These are phyloP conservation scores for Xylaria curta DNA, from an alignment of 495 filamentous ascomycete species.

Conservation along the genomic window DNA sequence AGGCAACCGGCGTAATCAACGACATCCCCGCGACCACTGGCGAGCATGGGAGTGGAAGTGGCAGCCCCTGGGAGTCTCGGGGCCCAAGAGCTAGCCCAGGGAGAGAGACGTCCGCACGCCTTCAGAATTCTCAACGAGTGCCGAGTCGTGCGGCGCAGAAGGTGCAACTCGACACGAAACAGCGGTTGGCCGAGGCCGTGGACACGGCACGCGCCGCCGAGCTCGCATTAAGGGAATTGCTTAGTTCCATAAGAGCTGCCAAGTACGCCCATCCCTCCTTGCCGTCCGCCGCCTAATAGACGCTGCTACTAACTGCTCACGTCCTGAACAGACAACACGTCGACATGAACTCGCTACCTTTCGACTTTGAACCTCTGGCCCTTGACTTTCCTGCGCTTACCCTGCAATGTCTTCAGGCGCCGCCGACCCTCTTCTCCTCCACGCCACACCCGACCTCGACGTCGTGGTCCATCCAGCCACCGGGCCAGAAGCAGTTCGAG, in stretches of 20 bases:
- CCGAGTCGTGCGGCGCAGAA: slow-evolving; percentile 56
- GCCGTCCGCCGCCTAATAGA: background rate
- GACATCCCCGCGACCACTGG: slow-evolving; percentile 61
- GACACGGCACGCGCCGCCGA: slow-evolving; percentile 83
- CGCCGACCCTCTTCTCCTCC: slow-evolving; percentile 74
- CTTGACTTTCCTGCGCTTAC: slow-evolving; percentile 83
- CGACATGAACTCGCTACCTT: slow-evolving; percentile 60
- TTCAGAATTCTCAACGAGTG: slow-evolving; percentile 41
- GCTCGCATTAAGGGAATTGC: slow-evolving; percentile 78
- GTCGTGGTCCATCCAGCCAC: slow-evolving; percentile 78
- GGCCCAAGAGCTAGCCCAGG: slow-evolving; percentile 20
- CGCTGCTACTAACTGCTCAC: slow-evolving; percentile 28
- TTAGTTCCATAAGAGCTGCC: slow-evolving; percentile 79
- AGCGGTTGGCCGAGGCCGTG: slow-evolving; percentile 64
- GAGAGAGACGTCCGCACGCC: slow-evolving; percentile 2
- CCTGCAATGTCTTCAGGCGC: slow-evolving; percentile 78
- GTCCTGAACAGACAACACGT: slow-evolving; percentile 50
- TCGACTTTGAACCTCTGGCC: slow-evolving; percentile 81
- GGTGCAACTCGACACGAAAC: slow-evolving; percentile 63
- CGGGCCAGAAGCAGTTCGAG: slow-evolving; percentile 71
- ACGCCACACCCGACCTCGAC: slow-evolving; percentile 71
- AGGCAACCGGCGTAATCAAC: slow-evolving; percentile 82
- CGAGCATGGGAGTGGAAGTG: slow-evolving; percentile 27
- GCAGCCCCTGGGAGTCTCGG: slow-evolving; percentile 23
- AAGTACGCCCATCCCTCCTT: slow-evolving; percentile 60